A percentile compares a stretch with the other conserved stretches of the same genome.
Conservation (phyloP, 495 filamentous ascomycete genomes). For the Achaetomiella virescens region DNA sequence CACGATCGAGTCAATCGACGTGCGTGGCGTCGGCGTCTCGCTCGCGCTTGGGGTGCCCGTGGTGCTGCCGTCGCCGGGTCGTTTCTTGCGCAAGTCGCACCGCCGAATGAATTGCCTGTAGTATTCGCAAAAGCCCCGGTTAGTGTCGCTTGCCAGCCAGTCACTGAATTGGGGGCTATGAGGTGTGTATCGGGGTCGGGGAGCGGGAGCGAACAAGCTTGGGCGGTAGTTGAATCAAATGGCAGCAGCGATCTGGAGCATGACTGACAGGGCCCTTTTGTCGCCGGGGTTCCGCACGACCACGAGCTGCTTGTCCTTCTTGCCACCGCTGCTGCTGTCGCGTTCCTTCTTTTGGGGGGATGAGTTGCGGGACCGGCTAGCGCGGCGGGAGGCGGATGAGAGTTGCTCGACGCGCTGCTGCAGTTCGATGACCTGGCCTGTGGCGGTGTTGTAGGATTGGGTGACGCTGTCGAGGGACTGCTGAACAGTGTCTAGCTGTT, state of each 20-base stretch:
- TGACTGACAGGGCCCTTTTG: conserved; percentile 31
- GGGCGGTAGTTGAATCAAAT: conserved; percentile 13
- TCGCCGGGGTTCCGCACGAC: conserved; percentile 31
- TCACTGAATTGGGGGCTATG: background rate
- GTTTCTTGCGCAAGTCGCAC: background rate
- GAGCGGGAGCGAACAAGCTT: background rate
- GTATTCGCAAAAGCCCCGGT: background rate
- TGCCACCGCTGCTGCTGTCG: conserved; percentile 19
- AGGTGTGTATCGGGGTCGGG: background rate
- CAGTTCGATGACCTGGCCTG: conserved; percentile 17
- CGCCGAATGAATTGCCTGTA: conserved; percentile 6
- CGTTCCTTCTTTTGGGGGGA: conserved; percentile 29
- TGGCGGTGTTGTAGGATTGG: conserved; percentile 21
- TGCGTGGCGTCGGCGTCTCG: background rate
- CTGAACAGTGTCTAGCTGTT: conserved; percentile 20
- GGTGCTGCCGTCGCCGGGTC: background rate
- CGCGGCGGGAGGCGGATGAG: conserved; percentile 11
- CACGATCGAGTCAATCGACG: conserved; percentile 6
- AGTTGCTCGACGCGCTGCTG: conserved; percentile 23
- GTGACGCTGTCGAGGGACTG: conserved; percentile 18
- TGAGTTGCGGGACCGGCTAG: conserved; percentile 24
- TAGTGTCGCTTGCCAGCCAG: background rate
- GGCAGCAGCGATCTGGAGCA: conserved; percentile 28
- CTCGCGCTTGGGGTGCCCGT: background rate
- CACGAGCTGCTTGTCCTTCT: conserved; percentile 29